These are phyloP conservation scores for Coemansia sp. DNA, from an alignment of 192 early-diverging fungal genomes.

Conservation along the genomic window DNA sequence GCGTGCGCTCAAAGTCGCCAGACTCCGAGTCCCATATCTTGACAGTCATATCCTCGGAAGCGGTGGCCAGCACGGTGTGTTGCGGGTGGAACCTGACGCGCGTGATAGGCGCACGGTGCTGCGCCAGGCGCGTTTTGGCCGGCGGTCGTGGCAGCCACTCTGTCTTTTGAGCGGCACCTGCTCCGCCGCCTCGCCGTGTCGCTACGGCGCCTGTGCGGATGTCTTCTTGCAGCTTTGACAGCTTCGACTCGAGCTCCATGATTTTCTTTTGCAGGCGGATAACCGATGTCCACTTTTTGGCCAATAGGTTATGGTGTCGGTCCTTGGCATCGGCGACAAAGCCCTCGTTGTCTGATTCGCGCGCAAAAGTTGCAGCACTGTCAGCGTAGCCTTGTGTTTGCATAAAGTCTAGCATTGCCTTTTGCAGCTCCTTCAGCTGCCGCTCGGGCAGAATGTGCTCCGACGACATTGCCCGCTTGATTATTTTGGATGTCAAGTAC, in stretches of 20 bases:
- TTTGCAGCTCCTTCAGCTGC: constrained; percentile 72
- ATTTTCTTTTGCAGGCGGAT: constrained; percentile 94
- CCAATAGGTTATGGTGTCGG: constrained; percentile 49
- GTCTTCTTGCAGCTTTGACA: constrained; percentile 76
- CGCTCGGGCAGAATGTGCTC: constrained; percentile 62
- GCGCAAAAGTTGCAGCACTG: constrained; percentile 67
- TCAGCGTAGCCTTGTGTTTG: constrained; percentile 69
- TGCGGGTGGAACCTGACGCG: constrained; percentile 86
- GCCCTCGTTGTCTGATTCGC: constrained; percentile 71
- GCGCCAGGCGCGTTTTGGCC: constrained; percentile 68
- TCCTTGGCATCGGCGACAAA: constrained; percentile 74
- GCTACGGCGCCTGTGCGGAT: constrained; percentile 56
- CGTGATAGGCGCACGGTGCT: constrained; percentile 82
- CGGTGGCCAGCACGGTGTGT: constrained; percentile 77
- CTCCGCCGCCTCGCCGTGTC: constrained; percentile 25
- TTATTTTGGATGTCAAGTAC: neutral
- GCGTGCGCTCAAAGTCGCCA: constrained; percentile 86
- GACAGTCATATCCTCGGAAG: constrained; percentile 89
- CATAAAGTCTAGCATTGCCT: constrained; percentile 87
- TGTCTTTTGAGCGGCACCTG: constrained; percentile 44
- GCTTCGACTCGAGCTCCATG: constrained; percentile 87
- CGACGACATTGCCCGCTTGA: no score
- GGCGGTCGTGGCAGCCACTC: constrained; percentile 87
- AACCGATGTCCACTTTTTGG: constrained; percentile 92
- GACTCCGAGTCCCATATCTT: constrained; percentile 95